Conservation (phyloP, 1,284 basidiomycete species). For the Leccinum huronense region DNA sequence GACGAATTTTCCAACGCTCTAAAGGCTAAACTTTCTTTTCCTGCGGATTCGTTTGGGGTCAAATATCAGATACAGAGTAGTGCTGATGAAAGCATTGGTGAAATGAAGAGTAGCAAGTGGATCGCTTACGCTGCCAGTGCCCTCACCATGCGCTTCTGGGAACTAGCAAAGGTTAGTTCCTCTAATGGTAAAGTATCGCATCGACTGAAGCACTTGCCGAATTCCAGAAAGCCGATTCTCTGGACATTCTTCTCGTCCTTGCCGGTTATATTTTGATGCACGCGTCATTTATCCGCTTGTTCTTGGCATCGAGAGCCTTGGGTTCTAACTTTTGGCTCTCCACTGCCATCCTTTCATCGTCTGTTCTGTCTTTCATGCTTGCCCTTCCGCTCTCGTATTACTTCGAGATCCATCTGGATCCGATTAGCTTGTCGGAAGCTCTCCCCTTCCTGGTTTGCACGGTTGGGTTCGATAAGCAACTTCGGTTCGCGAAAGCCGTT, state of each 20-base stretch:
- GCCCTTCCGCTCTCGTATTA: constrained; percentile 84
- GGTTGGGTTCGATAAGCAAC: constrained; percentile 97
- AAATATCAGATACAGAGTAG: constrained; percentile 43
- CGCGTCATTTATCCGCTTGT: constrained; percentile 88
- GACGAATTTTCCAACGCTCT: constrained; percentile 53
- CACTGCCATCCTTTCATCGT: constrained; percentile 80
- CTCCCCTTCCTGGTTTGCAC: constrained; percentile 98
- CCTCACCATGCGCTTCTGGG: constrained; percentile 82
- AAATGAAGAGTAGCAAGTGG: constrained; percentile 80
- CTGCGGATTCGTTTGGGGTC: constrained; percentile 41
- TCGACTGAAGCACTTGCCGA: constrained; percentile 13
- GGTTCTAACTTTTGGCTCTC: constrained; percentile 91
- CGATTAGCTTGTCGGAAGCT: constrained; percentile 90
- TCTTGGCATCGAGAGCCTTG: constrained; percentile 82
- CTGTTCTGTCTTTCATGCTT: constrained; percentile 86
- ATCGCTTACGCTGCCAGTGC: constrained; percentile 83
- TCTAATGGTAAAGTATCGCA: neutral
- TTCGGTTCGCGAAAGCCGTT: constrained; percentile 87
- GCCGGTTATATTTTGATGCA: constrained; percentile 97
- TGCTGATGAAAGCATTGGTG: constrained; percentile 51
- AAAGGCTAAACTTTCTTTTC: constrained; percentile 35
- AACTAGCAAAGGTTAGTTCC: constrained; percentile 70
- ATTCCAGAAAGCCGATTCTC: constrained; percentile 83
- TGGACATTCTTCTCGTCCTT: constrained; percentile 93
- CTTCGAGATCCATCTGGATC: constrained; percentile 87